phyloP scores from a whole-genome alignment of 306 rosid genomes.

The Fragaria nilgerrensis region DNA sequence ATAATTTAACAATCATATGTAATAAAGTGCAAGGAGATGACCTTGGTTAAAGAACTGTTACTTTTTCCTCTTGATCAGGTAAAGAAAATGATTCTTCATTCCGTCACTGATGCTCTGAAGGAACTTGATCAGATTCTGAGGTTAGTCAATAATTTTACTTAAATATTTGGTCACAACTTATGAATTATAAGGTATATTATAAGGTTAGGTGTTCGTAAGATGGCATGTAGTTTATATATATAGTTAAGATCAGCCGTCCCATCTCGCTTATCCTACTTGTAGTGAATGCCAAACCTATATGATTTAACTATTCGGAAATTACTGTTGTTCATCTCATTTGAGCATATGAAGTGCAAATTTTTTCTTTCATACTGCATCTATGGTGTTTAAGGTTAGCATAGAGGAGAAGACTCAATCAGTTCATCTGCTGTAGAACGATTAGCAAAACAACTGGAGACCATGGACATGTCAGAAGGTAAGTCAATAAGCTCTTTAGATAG shows the following conservation, averaged over 20 bases:
- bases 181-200: no score
- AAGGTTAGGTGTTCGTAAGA: neutral
- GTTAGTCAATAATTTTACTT: constrained; percentile 24
- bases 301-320: no score
- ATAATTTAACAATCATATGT: neutral
- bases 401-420: no score
- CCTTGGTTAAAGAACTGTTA: neutral
- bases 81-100: constrained; percentile 66
- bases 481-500: no score
- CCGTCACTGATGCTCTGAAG: constrained; percentile 25
- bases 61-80: constrained; percentile 42
- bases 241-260: neutral
- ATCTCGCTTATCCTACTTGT: neutral
- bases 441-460: no score
- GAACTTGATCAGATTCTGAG: constrained; percentile 35
- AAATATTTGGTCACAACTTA: neutral
- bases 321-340: no score
- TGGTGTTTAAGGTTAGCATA: no score
- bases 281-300: no score
- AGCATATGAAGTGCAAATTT: no score
- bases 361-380: no score
- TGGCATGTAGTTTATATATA: neutral
- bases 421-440: no score
- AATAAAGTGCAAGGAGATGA: neutral
- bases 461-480: no score